Evolutionary conservation across 2,329 filamentous ascomycete species (phyloP), one percentile per base, ranked within the genome.

Genomic region (Pseudohalonectria lignicola): DNA sequence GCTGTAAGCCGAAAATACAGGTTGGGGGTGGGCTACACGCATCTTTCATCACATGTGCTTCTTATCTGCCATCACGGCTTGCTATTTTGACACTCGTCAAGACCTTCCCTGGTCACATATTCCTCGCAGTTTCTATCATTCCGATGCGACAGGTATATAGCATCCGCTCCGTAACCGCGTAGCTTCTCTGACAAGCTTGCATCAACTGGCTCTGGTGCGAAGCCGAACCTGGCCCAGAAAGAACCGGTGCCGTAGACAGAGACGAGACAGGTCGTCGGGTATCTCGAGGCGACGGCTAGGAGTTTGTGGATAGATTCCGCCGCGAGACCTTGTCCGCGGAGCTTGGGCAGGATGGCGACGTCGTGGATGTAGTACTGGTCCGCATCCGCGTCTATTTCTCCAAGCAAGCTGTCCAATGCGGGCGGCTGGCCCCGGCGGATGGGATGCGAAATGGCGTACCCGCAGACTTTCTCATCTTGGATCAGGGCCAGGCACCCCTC

Each of bases 281-380:
- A 61, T 7, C 42, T 26, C 36, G 43, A 30, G 11, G 51, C 52
- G 7, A 55, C 38, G 0, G 16, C 36, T 3, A 57, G 41, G 1
- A 56, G 41, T 21, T 29, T 53, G 4, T 40, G n/a, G 4, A 60
- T 42, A 12, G 44, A 44, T 12, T 47, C 41, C 1, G 36, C 37
- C 5, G 55, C 58, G 8, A 44, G 41, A 2, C 57, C 55, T 2
- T 33, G 39, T 1, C 54, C 53, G 10, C 56, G 53, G 4, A 48
- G 41, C 13, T 28, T 33, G 1, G 50, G 50, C 9, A 57, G 40
- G 25, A 62, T 43, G 16, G 51, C 57, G 5, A 62, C 35, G 39
- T 61, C 58, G 42, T 61, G 59, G 15, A 62, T 54, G 41, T 61
- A 61, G 36, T 56, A 61, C 43, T 58, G 53, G 38, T 58, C 48